A percentile compares a stretch with the other conserved stretches of the same genome.
phyloP scores from a whole-genome alignment of 805 yeast genomes.

The Yarrowia sp. region DNA sequence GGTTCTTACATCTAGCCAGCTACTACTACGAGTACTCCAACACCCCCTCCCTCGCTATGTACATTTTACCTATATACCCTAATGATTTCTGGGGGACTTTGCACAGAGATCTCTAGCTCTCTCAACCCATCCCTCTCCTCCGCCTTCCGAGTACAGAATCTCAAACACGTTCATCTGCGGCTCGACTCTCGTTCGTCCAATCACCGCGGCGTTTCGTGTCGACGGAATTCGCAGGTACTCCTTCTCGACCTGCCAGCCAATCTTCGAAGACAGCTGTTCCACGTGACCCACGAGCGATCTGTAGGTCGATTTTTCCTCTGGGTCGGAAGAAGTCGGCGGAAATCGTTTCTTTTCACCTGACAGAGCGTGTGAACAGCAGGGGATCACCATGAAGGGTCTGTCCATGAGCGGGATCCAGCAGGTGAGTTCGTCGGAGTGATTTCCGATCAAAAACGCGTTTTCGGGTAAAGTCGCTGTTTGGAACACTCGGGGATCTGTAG shows the following conservation, averaged over 20 bases:
- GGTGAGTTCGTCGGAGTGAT: constrained; percentile 93
- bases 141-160: constrained; percentile 77
- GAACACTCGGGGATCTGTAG: constrained; percentile 27
- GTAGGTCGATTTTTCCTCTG: constrained; percentile 66
- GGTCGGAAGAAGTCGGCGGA: constrained; percentile 46
- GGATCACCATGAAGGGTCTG: constrained; percentile 84
- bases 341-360: constrained; percentile 78
- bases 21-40: too few species aligned
- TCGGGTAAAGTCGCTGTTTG: constrained; percentile 50
- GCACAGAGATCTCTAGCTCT: constrained; percentile 75
- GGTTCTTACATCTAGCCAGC: too few species aligned
- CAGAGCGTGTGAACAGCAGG: constrained; percentile 91
- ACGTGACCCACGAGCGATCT: constrained; percentile 88
- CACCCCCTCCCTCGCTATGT: neutral
- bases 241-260: constrained; percentile 85
- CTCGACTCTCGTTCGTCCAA: constrained; percentile 62
- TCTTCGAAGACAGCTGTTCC: constrained; percentile 65
- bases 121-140: constrained; percentile 90
- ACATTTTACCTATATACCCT: constrained; percentile 39
- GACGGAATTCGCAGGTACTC: constrained; percentile 94
- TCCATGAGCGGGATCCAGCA: constrained; percentile 91
- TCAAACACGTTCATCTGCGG: constrained; percentile 57
- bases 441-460: constrained; percentile 85
- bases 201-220: constrained; percentile 88
- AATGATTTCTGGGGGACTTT: constrained; percentile 76